Conservation (phyloP, 768 basidiomycete genomes). For the Tricholoma sp. region DNA sequence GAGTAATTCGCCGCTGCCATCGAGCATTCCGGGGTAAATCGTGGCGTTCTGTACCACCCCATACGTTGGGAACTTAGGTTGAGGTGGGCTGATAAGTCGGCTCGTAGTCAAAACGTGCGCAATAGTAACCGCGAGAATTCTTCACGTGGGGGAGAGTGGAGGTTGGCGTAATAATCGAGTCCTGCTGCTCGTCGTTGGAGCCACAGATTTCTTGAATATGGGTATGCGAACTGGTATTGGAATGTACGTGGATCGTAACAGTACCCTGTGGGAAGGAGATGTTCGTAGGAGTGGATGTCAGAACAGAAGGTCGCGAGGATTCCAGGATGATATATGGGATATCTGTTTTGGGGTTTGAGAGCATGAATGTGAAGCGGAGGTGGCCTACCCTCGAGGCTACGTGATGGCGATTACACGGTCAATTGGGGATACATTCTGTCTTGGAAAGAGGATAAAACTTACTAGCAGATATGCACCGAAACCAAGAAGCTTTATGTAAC, state of each 20-base stretch:
- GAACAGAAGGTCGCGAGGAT: slow-evolving; percentile 56
- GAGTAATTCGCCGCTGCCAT: slow-evolving; percentile 38
- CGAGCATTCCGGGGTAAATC: slow-evolving; percentile 20
- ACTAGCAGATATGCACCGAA: too few relatives aligned
- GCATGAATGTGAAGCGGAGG: slow-evolving; percentile 59
- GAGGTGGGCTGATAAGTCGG: background rate
- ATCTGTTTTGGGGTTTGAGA: slow-evolving; percentile 14
- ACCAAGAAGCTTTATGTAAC: too few relatives aligned
- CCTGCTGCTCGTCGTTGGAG: slow-evolving; percentile 63
- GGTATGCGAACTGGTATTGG: slow-evolving; percentile 17
- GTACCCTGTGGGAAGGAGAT: slow-evolving; percentile 51
- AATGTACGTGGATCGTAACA: slow-evolving; percentile 31
- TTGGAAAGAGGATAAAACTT: slow-evolving; percentile 18
- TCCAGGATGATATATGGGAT: slow-evolving; percentile 62
- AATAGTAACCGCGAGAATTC: slow-evolving; percentile 53
- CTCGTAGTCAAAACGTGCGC: slow-evolving; percentile 49
- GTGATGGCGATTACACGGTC: background rate
- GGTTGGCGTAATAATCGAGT: slow-evolving; percentile 59
- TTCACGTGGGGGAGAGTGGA: slow-evolving; percentile 32
- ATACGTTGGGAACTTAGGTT: slow-evolving; percentile 22
- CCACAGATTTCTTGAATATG: slow-evolving; percentile 40
- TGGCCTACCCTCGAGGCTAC: slow-evolving; percentile 74
- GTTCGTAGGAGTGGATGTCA: slow-evolving; percentile 45
- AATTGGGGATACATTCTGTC: background rate
- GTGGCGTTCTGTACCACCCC: slow-evolving; percentile 49